Evolutionary conservation across 2,329 filamentous ascomycete genomes (phyloP), one percentile per base, ranked within the genome.

Genomic region (Aspergillus bombycis): DNA sequence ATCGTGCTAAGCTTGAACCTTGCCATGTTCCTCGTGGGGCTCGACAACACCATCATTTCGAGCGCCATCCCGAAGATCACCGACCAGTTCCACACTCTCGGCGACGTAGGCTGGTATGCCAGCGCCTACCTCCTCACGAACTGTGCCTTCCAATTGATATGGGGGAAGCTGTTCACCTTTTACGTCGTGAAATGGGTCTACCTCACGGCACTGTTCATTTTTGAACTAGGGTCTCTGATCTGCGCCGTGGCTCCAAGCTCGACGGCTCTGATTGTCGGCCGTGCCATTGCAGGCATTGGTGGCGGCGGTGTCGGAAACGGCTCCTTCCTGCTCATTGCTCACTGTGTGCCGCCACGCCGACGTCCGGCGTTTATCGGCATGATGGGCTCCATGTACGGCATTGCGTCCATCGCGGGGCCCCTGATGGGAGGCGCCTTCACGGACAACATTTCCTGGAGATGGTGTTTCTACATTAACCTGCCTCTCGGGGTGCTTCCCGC

Each of bases 391-490:
- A 66, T 71, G 45, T 80, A 75, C 75, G 75, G 77, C 8, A 16
- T 74, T 10, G 77, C 77, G 1, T 71, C 70, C 9, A 68, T 79
- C 12, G 67, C 78, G 0, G 78, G 78, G 3, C 79, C 77, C 0
- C 67, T 67, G 30, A 50, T 68, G 43, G 67, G 68, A 2, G 66
- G 68, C 21, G 65, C 61, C 9, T 68, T 71, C 16, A 66, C 62
- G 8, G 65, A 68, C 36, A 60, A 65, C 12, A 58, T 62, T 21
- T 57, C 58, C 12, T 79, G 77, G 77, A 69, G 74, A 38, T 79
- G 74, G 77, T 80, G 77, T 1, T 85, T 85, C 69, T 89, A 89
- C 67, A 83, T 88, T 73, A 88, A 88, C 67, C 76, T 88, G 0
- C 72, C 79, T 19, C 73, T 84, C 48, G 79, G 84, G 0, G 84